Conservation (phyloP, 306 rosid genomes). For the Cucurbita maxima region DNA sequence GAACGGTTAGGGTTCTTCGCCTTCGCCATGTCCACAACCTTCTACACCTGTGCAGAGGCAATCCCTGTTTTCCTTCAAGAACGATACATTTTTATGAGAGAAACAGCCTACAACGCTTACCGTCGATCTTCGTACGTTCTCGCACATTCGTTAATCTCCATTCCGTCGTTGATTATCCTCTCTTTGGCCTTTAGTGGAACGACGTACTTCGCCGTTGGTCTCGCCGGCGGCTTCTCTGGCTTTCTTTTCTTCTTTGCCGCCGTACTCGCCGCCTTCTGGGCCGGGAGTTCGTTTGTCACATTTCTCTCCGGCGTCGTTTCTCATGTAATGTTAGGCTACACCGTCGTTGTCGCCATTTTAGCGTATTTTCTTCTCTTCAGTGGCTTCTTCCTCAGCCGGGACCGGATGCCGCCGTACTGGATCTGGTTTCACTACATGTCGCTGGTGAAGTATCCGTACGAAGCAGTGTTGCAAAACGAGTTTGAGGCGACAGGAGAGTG, state of each 20-base stretch:
- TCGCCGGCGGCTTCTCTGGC: conserved; percentile 42
- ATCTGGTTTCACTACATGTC: conserved; percentile 81
- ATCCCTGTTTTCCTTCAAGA: conserved; percentile 79
- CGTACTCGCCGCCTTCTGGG: conserved; percentile 53
- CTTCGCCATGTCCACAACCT: conserved; percentile 85
- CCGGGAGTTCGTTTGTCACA: conserved; percentile 82
- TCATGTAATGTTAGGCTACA: conserved; percentile 78
- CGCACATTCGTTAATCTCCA: conserved; percentile 47
- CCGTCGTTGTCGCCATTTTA: conserved; percentile 64
- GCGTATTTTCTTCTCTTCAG: conserved; percentile 81
- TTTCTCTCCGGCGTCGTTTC: conserved; percentile 69
- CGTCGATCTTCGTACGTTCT: conserved; percentile 84
- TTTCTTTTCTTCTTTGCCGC: conserved; percentile 45
- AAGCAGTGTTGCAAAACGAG: conserved; percentile 71
- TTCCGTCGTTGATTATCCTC: conserved; percentile 51
- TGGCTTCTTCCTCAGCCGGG: conserved; percentile 67
- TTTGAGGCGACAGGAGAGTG: conserved; percentile 32
- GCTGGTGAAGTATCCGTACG: conserved; percentile 80
- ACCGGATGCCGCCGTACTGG: conserved; percentile 71
- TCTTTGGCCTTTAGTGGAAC: conserved; percentile 55
- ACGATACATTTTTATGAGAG: conserved; percentile 95
- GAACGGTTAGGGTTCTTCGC: conserved; percentile 86
- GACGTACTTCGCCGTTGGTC: conserved; percentile 70
- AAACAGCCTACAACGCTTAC: conserved; percentile 81
- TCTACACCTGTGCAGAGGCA: conserved; percentile 88